Base-by-base conservation (phyloP, 2,329 filamentous ascomycete species). In the Drechmeria coniospora region DNA sequence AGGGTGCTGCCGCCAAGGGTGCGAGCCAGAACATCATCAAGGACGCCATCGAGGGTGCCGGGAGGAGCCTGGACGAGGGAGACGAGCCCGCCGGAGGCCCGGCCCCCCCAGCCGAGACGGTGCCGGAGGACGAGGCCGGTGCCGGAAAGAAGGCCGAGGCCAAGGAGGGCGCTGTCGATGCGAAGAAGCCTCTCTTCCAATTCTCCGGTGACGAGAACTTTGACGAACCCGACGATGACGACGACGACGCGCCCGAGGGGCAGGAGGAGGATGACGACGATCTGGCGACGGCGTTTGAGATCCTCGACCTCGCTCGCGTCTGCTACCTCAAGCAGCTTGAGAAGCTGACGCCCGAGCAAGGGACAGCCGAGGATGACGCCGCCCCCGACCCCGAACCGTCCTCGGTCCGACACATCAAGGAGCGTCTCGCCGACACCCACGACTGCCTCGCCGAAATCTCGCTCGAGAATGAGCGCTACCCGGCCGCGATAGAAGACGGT, bases 191-290 rank as follows among this genome's bases (percentile, higher is more conserved):
- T 0, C 70, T 82, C 36, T 94, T 98, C 52, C 81, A 92, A 42
- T 92, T 98, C 47, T 79, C 74, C 4, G 90, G 90, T 32, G 87
- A 95, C 47, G 87, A 94, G 53, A 87, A 93, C 48, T 93, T 83
- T 59, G 80, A 82, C 29, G 76, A 80, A 30, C 81, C 77, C 1
- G 83, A 90, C 26, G 79, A 78, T 6, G 78, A 82, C 26, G 31
- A 21, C 6, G 31, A n/a, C n/a, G n/a, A n/a, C n/a, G n/a, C n/a
- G n/a, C n/a, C n/a, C n/a, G 53, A 23, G 60, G 54, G 7, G 51
- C 51, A 6, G 53, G 68, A 71, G 11, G 72, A 75, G 27, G 71
- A 74, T 2, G 66, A 74, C 0, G 79, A 83, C 43, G 79, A 86
- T 43, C 65, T 86, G 37, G 77, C 76, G 27, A 71, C 81, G 26